A percentile compares a stretch with the other conserved stretches of the same genome.
Conservation (phyloP, 202 grass and related monocot genomes). For the Digitaria exilis region DNA sequence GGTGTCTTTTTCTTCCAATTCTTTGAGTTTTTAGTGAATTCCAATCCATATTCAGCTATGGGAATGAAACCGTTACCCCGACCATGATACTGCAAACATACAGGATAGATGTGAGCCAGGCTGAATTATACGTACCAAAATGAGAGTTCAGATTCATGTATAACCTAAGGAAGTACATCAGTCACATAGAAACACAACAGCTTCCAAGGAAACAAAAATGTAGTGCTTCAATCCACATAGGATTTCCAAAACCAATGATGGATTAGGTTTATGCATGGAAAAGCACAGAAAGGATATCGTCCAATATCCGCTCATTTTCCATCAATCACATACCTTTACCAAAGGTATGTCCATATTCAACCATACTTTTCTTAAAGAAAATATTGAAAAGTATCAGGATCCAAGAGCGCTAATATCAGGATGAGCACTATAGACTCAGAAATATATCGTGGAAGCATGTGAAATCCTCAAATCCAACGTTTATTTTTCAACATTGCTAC, state of each 20-base stretch:
- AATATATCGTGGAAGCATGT: conserved; percentile 17
- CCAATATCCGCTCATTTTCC: too few relatives aligned
- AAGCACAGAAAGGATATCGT: not conserved
- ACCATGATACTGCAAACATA: conserved; percentile 65
- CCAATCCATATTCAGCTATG: conserved; percentile 86
- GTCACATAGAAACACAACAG: not conserved
- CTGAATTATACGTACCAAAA: not conserved
- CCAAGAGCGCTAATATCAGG: too few relatives aligned
- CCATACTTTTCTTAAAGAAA: too few relatives aligned
- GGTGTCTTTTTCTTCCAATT: conserved; percentile 64
- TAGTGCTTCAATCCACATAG: not conserved
- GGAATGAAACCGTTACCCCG: conserved; percentile 85
- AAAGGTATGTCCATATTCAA: not conserved
- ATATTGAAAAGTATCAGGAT: too few relatives aligned
- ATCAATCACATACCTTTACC: not conserved
- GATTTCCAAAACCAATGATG: not conserved
- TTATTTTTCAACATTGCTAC: conserved; percentile 11
- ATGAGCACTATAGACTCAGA: not conserved
- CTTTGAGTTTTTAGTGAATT: conserved; percentile 69
- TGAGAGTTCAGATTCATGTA: not conserved
- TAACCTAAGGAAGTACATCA: not conserved
- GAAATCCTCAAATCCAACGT: not conserved
- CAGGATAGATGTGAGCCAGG: not conserved
- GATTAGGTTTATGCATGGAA: not conserved
- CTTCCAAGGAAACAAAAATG: not conserved